Base-by-base conservation (phyloP, 192 early-diverging fungal genomes). In the Entophlyctis helioformis region DNA sequence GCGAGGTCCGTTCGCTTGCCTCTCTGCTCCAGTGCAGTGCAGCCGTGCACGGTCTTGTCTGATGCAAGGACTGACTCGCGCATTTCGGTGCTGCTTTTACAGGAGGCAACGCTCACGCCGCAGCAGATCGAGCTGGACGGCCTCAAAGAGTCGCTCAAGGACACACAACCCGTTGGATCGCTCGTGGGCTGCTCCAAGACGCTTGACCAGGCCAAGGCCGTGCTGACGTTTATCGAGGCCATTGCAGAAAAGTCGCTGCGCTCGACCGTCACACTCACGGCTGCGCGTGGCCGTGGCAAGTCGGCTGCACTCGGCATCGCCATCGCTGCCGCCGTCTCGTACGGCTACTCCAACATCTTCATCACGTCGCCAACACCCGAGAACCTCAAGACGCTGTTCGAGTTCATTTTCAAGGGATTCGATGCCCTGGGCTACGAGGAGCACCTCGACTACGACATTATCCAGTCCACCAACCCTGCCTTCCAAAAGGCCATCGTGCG, bases 301-400 rank as follows among this genome's bases (percentile, higher is more conserved):
- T 96, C 92, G 1, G 95, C 95, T 0, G 83, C 92, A 1, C 72
- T 98, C 28, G 95, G 95, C 10, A 77, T 98, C 36, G 75, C 91
- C 16, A 86, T 98, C 57, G 89, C 91, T 15, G 81, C 89, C 1
- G 95, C 95, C 12, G 74, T 98, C n/a, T 86, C 92, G 0, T 95
- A 92, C 65, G 95, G 95, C 26, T 98, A 98, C 66, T 89, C 87
- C 46, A 98, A 98, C 65, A 92, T 98, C 50, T 98, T 98, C 70
- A 86, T 98, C 53, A 95, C 95, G 1, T 93, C 91, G 13, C 95
- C 95, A 21, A 81, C 80, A 44, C 92, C 95, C 22, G 92, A 96
- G 61, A 98, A 98, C 57, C 82, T 98, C 57, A 94, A 93, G 58
- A 98, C 95, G 5, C 68, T 98, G 27, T 98, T 98, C 53, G 87